Conservation (phyloP, 2,329 filamentous ascomycete genomes). For the Boeremia lycopersici region DNA sequence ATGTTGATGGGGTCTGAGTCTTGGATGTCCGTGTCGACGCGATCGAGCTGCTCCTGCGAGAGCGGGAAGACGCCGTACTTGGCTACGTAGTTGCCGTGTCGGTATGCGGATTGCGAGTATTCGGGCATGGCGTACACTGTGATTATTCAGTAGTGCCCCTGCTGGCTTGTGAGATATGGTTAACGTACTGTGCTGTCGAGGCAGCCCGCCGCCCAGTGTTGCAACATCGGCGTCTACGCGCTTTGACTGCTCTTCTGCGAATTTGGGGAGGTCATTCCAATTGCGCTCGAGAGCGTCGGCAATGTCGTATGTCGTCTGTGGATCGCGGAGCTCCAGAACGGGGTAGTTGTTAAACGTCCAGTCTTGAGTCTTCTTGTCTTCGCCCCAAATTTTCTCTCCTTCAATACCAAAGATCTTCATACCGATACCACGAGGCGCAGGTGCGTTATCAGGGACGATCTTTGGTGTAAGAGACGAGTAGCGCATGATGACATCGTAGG, state of each 20-base stretch:
- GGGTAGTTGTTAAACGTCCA: conserved; percentile 59
- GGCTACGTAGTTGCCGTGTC: conserved; percentile 55
- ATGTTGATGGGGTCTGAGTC: conserved; percentile 36
- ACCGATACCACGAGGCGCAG: conserved; percentile 54
- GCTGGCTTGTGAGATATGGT: not conserved
- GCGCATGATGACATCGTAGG: conserved; percentile 36
- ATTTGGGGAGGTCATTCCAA: conserved; percentile 32
- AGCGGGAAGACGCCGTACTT: conserved; percentile 56
- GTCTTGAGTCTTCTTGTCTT: conserved; percentile 48
- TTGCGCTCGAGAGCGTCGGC: conserved; percentile 33
- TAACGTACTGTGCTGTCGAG: conserved; percentile 27
- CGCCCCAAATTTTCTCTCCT: conserved; percentile 41
- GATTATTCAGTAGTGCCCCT: not conserved
- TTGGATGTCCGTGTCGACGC: conserved; percentile 44
- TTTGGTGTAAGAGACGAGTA: conserved; percentile 38
- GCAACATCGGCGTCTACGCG: conserved; percentile 46
- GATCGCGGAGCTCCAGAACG: conserved; percentile 54
- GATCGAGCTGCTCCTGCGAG: conserved; percentile 49
- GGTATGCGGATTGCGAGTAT: conserved; percentile 57
- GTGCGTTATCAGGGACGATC: conserved; percentile 36
- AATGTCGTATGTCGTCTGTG: conserved; percentile 54
- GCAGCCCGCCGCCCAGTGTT: conserved; percentile 31
- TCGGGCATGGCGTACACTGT: conserved; percentile 41
- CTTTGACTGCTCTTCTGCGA: conserved; percentile 49
- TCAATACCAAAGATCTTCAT: conserved; percentile 59